A percentile compares a stretch with the other conserved stretches of the same genome.
Conservation (phyloP, 176 grass and related monocot genomes). For the Bromus sterilis region DNA sequence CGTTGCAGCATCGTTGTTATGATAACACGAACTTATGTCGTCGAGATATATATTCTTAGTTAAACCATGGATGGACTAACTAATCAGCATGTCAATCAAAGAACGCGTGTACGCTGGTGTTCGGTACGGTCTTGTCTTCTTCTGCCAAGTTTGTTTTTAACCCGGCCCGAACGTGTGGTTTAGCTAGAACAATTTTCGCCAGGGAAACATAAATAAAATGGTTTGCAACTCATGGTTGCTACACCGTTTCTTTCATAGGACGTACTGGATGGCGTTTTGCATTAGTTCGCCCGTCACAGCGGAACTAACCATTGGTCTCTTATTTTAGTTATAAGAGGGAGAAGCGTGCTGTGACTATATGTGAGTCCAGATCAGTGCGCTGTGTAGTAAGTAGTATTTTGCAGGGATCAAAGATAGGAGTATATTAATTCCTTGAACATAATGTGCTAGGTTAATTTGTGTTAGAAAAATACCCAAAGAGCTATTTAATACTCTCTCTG, state of each 20-base stretch:
- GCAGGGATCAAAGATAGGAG: not conserved
- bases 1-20: not conserved
- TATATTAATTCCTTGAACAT: too few species aligned
- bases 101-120: not conserved
- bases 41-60: not conserved
- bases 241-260: not conserved
- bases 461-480: too few species aligned
- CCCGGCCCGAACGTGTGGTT: not conserved
- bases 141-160: not conserved
- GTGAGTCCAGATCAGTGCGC: not conserved
- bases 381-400: not conserved
- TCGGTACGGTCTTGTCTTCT: not conserved
- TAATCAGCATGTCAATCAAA: not conserved
- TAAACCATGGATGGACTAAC: not conserved
- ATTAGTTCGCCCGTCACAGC: not conserved
- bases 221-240: not conserved
- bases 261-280: not conserved
- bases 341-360: not conserved
- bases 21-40: not conserved
- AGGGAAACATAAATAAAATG: not conserved
- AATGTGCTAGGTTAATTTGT: too few species aligned
- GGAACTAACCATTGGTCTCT: not conserved
- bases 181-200: not conserved
- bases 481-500: too few species aligned
- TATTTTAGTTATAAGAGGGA: not conserved